Percentiles rank a stretch among this genome's conserved stretches.
Evolutionary conservation across 495 filamentous ascomycete species (phyloP).

Genomic region (Hypoxylon perforatum): DNA sequence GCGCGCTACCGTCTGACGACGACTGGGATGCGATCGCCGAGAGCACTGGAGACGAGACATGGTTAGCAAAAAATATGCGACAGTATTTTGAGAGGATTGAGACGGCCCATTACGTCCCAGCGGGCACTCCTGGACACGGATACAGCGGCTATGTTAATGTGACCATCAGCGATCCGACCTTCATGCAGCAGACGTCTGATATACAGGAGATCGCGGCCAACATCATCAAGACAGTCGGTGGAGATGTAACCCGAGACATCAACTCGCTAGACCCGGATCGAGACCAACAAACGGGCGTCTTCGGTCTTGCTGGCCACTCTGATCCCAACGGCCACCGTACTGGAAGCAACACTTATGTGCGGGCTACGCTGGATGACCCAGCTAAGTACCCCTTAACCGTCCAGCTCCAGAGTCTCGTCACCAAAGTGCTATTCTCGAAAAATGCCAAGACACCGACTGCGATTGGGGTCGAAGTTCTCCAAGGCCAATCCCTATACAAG

Average conservation of each 20-base stretch:
- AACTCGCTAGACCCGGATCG: conserved; percentile 49
- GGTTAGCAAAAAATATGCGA: conserved; percentile 59
- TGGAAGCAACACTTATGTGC: conserved; percentile 57
- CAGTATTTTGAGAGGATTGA: conserved; percentile 57
- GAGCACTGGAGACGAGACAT: conserved; percentile 57
- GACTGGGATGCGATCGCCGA: conserved; percentile 60
- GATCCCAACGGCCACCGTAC: conserved; percentile 53
- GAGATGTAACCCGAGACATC: conserved; percentile 54
- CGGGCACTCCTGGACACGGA: conserved; percentile 54
- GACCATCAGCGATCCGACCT: conserved; percentile 47
- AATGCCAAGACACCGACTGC: conserved; percentile 47
- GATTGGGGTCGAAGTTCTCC: conserved; percentile 58
- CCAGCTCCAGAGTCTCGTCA: conserved; percentile 60
- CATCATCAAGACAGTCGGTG: conserved; percentile 51
- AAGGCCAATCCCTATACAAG: conserved; percentile 53
- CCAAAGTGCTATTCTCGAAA: conserved; percentile 55
- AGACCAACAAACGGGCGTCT: conserved; percentile 55
- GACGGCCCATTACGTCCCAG: conserved; percentile 54
- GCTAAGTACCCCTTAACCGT: conserved; percentile 58
- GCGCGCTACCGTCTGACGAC: conserved; percentile 53
- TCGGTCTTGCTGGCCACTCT: conserved; percentile 56
- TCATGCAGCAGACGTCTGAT: conserved; percentile 43
- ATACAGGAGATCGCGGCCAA: conserved; percentile 39
- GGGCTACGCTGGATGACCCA: conserved; percentile 57
- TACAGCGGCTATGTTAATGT: conserved; percentile 58